Conservation (phyloP, 768 basidiomycete genomes). For the Calocera viscosa region DNA sequence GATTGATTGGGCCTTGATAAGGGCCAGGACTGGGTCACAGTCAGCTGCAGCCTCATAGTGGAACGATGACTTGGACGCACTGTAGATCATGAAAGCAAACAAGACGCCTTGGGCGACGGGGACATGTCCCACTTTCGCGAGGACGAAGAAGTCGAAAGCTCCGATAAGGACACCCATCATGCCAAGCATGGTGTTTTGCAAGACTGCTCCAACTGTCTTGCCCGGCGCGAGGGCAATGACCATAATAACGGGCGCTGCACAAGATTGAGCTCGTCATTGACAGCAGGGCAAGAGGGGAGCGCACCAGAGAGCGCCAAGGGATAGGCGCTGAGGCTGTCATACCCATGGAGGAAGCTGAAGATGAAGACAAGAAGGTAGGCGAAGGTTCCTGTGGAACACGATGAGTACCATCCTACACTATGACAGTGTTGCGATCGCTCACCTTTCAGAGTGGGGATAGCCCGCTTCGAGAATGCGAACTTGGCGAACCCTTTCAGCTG, state of each 20-base stretch:
- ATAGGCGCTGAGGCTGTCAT: conserved; percentile 18
- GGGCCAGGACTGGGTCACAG: conserved; percentile 15
- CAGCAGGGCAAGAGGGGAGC: neutral
- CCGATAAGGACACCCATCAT: conserved; percentile 19
- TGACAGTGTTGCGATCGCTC: neutral
- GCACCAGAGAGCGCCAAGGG: conserved; percentile 19
- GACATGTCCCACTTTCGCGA: conserved; percentile 22
- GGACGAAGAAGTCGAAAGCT: conserved; percentile 21
- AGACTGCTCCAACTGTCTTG: conserved; percentile 19
- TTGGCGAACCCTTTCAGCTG: neutral
- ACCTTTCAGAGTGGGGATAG: neutral
- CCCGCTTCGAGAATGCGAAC: neutral
- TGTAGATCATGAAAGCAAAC: conserved; percentile 23
- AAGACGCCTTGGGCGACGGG: conserved; percentile 26
- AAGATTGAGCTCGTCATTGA: neutral
- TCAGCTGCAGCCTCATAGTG: neutral
- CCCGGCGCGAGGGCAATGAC: conserved; percentile 22
- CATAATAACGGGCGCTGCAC: conserved; percentile 20
- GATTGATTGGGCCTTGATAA: conserved; percentile 22
- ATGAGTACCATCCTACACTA: neutral
- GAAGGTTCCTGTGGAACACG: conserved; percentile 16
- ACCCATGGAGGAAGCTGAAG: conserved; percentile 19
- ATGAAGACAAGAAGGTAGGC: conserved; percentile 23
- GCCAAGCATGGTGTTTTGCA: conserved; percentile 17
- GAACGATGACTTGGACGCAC: conserved; percentile 6